Evolutionary conservation across 1,284 basidiomycete species (phyloP).

Genomic region (Heterobasidion irregulare): DNA sequence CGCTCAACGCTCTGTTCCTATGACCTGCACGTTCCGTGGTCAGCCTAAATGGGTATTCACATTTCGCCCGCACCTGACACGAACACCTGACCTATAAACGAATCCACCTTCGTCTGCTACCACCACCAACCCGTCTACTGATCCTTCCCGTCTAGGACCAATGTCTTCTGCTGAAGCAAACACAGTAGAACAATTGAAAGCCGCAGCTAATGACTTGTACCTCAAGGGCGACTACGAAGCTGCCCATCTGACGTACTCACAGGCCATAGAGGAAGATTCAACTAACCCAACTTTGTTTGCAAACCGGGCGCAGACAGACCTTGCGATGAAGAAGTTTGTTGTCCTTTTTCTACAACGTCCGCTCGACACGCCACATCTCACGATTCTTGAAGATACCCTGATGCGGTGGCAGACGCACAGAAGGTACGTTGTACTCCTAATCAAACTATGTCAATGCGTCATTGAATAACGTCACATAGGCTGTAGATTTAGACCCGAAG

Average conservation of each 20-base stretch:
- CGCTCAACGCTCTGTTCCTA: no score
- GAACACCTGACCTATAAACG: neutral
- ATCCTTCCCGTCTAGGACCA: neutral
- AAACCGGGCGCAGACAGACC: conserved; percentile 23
- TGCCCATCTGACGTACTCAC: neutral
- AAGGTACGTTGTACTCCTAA: neutral
- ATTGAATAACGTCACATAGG: conserved; percentile 11
- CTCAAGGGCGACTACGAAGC: neutral
- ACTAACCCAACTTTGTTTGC: conserved; percentile 23
- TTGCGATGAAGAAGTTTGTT: conserved; percentile 21
- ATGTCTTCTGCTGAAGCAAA: neutral
- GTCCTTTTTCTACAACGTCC: neutral
- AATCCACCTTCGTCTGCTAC: neutral
- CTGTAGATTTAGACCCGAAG: conserved; percentile 22
- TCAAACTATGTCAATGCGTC: neutral
- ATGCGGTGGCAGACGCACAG: neutral
- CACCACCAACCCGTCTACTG: neutral
- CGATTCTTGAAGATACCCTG: neutral
- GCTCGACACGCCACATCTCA: neutral
- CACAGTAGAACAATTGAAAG: neutral
- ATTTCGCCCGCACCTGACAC: neutral
- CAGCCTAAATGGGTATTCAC: no score
- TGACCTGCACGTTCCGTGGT: no score
- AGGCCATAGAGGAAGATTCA: conserved; percentile 19
- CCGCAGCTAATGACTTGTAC: neutral